Percentiles rank a stretch among this genome's conserved stretches.
These are phyloP conservation scores for Colletotrichum gloeosporioides DNA, from an alignment of 2,329 filamentous ascomycete species.

Conservation along the genomic window DNA sequence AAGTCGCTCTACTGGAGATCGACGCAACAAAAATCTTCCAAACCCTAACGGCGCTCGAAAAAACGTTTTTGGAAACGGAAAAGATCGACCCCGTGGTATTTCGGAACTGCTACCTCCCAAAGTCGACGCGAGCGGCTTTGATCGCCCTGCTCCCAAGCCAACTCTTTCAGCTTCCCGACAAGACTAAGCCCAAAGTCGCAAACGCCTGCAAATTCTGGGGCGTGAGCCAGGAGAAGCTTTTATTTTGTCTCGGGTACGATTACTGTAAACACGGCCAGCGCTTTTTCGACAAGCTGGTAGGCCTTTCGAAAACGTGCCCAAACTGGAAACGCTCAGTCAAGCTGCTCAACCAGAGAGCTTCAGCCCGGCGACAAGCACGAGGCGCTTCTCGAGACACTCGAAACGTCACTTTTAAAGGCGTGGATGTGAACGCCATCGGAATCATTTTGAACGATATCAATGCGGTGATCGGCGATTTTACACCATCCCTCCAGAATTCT, in stretches of 20 bases:
- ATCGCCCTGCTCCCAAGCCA: not conserved
- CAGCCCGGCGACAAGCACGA: not conserved
- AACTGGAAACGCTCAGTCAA: not conserved
- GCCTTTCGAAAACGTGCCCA: not conserved
- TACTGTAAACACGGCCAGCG: not conserved
- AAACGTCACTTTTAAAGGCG: not conserved
- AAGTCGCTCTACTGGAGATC: not conserved
- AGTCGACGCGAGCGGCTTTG: not conserved
- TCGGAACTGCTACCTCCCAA: not conserved
- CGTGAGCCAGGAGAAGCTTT: not conserved
- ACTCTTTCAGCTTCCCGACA: not conserved
- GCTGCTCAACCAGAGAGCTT: not conserved
- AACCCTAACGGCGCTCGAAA: too few relatives aligned
- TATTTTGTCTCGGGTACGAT: not conserved
- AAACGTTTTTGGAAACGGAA: too few relatives aligned
- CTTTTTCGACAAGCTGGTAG: not conserved
- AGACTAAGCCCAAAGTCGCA: not conserved
- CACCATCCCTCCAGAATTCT: not conserved
- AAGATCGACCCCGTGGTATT: not conserved
- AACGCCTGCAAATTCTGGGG: not conserved
- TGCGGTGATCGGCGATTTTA: not conserved
- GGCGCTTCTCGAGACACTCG: not conserved
- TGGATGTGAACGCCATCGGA: not conserved
- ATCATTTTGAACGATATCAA: not conserved
- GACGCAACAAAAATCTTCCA: not conserved